Conservation (phyloP, 352 stramenopile species). For the Pythium sukuiense region DNA sequence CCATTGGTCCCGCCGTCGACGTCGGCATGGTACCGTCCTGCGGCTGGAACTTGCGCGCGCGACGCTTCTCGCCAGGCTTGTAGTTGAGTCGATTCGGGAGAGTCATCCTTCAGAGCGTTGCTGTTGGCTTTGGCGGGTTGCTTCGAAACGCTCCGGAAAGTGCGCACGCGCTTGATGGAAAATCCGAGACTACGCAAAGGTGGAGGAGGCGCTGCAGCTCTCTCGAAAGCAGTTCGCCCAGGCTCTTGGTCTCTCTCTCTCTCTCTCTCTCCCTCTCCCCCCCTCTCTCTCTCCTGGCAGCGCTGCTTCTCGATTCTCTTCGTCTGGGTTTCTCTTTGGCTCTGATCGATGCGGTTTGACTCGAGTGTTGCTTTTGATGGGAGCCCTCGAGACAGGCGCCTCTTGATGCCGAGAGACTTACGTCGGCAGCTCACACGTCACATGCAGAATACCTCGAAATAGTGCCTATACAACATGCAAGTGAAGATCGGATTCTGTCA, state of each 20-base stretch:
- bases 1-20: background rate
- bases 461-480: slow-evolving; percentile 4
- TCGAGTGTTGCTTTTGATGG: background rate
- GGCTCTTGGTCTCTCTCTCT: background rate
- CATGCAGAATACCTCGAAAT: slow-evolving; percentile 4
- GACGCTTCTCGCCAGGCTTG: slow-evolving; percentile 43
- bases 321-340: slow-evolving; percentile 7
- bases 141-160: slow-evolving; percentile 13
- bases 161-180: slow-evolving; percentile 17
- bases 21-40: background rate
- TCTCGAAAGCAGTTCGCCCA: background rate
- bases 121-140: slow-evolving; percentile 4
- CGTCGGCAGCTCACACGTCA: slow-evolving; percentile 15
- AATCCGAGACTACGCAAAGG: slow-evolving; percentile 17
- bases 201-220: background rate
- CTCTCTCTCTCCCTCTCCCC: slow-evolving; percentile 12
- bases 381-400: background rate
- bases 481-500: background rate
- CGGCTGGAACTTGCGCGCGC: slow-evolving; percentile 32
- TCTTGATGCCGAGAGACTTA: background rate
- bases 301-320: slow-evolving; percentile 1
- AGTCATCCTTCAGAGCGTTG: slow-evolving; percentile 38
- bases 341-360: slow-evolving; percentile 19
- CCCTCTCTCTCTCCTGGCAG: slow-evolving; percentile 6
- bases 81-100: slow-evolving; percentile 62